phyloP scores from a whole-genome alignment of 108 stramenopile genomes.

The Pseudonitzschia multiseries region DNA sequence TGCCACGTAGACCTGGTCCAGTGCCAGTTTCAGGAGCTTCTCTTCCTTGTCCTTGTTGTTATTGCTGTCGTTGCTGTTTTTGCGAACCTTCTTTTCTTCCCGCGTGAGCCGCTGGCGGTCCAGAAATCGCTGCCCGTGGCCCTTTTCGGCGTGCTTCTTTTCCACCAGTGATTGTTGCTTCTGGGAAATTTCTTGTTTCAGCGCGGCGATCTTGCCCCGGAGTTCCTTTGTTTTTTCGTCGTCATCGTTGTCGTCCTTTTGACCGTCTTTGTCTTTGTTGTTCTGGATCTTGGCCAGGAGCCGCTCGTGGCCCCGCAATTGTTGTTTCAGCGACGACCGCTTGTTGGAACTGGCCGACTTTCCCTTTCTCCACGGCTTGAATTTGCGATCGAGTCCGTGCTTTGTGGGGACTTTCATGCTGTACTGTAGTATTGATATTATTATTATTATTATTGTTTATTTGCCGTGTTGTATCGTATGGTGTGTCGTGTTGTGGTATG shows the following conservation, averaged over 20 bases:
- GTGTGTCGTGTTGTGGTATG: too few species aligned
- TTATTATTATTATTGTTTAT: too few species aligned
- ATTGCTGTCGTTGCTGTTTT: too few species aligned
- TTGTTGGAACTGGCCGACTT: constrained; percentile 52
- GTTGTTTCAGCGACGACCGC: constrained; percentile 56
- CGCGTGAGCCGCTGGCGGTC: constrained; percentile 79
- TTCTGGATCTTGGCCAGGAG: constrained; percentile 49
- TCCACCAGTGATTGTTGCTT: constrained; percentile 41
- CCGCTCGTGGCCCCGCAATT: constrained; percentile 63
- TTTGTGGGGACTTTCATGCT: constrained; percentile 39
- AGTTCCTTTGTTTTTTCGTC: constrained; percentile 45
- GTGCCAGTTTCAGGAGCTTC: constrained; percentile 53
- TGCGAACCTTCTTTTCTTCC: constrained; percentile 52
- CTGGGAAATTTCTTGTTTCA: constrained; percentile 36
- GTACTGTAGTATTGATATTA: not conserved
- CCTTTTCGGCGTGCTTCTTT: constrained; percentile 65
- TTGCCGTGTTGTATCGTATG: too few species aligned
- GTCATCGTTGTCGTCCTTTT: too few species aligned
- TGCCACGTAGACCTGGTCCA: constrained; percentile 82
- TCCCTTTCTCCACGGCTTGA: constrained; percentile 76
- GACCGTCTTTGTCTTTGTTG: constrained; percentile 11
- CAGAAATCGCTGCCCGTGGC: constrained; percentile 80
- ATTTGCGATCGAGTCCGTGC: constrained; percentile 72
- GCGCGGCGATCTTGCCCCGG: constrained; percentile 44
- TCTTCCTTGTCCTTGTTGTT: constrained; percentile 39